Percentiles rank a stretch among this genome's conserved stretches.
Conservation (phyloP, 1,284 basidiomycete genomes). For the Ustilago vetiveriae region DNA sequence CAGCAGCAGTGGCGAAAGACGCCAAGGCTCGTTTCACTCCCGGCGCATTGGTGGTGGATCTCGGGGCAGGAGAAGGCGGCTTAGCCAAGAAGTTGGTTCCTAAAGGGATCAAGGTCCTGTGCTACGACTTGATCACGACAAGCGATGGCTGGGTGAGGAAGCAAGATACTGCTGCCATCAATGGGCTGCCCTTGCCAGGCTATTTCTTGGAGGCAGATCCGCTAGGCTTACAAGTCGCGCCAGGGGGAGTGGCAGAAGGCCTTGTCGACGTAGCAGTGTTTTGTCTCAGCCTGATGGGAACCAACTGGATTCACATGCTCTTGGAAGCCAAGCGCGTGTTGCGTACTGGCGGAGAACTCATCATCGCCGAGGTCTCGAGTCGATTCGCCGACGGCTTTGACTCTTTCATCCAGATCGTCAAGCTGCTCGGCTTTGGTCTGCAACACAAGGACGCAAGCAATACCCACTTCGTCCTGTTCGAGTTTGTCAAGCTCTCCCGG, state of each 20-base stretch:
- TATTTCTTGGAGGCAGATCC: conserved; percentile 18
- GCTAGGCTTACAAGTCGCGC: conserved; percentile 3
- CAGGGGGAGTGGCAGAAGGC: conserved; percentile 61
- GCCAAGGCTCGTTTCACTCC: conserved; percentile 66
- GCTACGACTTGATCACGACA: conserved; percentile 84
- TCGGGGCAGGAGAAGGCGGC: conserved; percentile 94
- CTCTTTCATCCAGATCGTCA: conserved; percentile 79
- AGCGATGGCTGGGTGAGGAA: conserved; percentile 70
- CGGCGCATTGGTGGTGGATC: conserved; percentile 81
- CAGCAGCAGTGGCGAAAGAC: background rate
- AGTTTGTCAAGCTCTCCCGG: conserved; percentile 42
- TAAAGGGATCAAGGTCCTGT: conserved; percentile 73
- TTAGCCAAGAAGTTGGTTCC: conserved; percentile 73
- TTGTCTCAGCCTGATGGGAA: conserved; percentile 94
- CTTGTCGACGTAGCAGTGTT: conserved; percentile 91
- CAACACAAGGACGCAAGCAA: conserved; percentile 71
- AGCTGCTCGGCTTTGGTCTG: conserved; percentile 81
- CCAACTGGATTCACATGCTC: conserved; percentile 91
- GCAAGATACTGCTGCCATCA: conserved; percentile 50
- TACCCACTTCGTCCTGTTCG: conserved; percentile 56
- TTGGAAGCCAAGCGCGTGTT: conserved; percentile 89
- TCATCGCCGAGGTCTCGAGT: conserved; percentile 87
- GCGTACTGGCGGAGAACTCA: conserved; percentile 81
- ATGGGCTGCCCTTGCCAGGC: conserved; percentile 51
- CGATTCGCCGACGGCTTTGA: conserved; percentile 67